Conservation (phyloP, 352 stramenopile genomes). For the Paralagenidium karlingii region DNA sequence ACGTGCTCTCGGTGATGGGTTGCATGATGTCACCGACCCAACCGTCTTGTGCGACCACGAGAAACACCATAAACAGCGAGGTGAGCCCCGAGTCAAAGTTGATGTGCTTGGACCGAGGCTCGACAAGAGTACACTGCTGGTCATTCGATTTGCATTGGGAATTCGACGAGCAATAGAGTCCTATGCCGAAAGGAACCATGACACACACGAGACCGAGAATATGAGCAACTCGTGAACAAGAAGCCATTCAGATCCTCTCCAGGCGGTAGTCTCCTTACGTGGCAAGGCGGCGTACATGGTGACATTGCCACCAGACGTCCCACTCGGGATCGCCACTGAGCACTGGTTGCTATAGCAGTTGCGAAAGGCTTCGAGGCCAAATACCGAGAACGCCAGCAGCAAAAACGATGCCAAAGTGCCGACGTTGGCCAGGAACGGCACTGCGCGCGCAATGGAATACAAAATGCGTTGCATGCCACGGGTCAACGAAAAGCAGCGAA, state of each 20-base stretch:
- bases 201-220: no score
- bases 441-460: constrained; percentile 37
- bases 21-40: constrained; percentile 75
- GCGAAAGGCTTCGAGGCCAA: constrained; percentile 52
- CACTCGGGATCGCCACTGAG: constrained; percentile 7
- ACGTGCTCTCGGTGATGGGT: constrained; percentile 50
- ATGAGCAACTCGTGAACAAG: background rate
- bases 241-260: background rate
- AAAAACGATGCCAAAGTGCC: constrained; percentile 59
- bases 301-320: no score
- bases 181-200: no score
- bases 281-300: no score
- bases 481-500: constrained; percentile 49
- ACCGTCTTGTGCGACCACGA: constrained; percentile 64
- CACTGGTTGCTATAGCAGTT: constrained; percentile 42
- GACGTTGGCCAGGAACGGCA: constrained; percentile 70
- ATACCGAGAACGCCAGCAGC: constrained; percentile 65
- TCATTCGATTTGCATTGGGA: constrained; percentile 17
- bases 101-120: constrained; percentile 27
- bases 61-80: constrained; percentile 62
- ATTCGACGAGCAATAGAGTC: constrained; percentile 32
- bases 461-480: constrained; percentile 51
- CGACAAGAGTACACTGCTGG: constrained; percentile 18
- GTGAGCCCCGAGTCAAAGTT: constrained; percentile 67
- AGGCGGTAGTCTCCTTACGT: background rate